Conservation (phyloP, 2,329 filamentous ascomycete species). For the Chrysoporthe austroafricana region DNA sequence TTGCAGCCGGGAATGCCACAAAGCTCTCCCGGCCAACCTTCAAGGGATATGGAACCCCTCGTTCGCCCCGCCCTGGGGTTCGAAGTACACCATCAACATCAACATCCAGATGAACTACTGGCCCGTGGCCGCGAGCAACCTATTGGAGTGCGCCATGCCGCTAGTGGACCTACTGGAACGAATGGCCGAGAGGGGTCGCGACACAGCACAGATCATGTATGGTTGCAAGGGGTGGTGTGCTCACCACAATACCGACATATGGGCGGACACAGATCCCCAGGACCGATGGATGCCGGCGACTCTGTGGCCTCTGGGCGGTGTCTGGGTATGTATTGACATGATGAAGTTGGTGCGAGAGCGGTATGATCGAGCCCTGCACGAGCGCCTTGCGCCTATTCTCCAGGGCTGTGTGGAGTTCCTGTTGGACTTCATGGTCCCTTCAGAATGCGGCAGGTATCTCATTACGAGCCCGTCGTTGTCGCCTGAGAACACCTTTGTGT, state of each 20-base stretch:
- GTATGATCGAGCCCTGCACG: slow-evolving; percentile 34
- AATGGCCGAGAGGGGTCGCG: slow-evolving; percentile 39
- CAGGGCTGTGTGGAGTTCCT: slow-evolving; percentile 38
- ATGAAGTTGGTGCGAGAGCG: slow-evolving; percentile 36
- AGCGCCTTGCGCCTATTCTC: slow-evolving; percentile 35
- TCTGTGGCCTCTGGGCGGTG: slow-evolving; percentile 37
- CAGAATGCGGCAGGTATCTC: slow-evolving; percentile 32
- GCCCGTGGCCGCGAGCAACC: slow-evolving; percentile 38
- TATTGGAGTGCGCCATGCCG: slow-evolving; percentile 41
- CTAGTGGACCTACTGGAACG: slow-evolving; percentile 45
- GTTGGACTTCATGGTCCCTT: slow-evolving; percentile 35
- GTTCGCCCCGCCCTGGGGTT: slow-evolving; percentile 49
- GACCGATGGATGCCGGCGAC: slow-evolving; percentile 39
- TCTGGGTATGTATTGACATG: slow-evolving; percentile 37
- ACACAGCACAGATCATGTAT: slow-evolving; percentile 40
- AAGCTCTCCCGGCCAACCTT: slow-evolving; percentile 45
- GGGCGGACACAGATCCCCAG: slow-evolving; percentile 41
- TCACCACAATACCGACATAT: slow-evolving; percentile 44
- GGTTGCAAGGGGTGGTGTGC: slow-evolving; percentile 39
- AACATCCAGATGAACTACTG: slow-evolving; percentile 60
- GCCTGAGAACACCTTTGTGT: slow-evolving; percentile 39
- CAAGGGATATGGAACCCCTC: slow-evolving; percentile 50
- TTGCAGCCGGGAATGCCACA: slow-evolving; percentile 35
- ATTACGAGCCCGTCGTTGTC: slow-evolving; percentile 42
- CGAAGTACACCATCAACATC: slow-evolving; percentile 56